Base-by-base conservation (phyloP, 2,329 filamentous ascomycete species). In the Pezicula radicicola region DNA sequence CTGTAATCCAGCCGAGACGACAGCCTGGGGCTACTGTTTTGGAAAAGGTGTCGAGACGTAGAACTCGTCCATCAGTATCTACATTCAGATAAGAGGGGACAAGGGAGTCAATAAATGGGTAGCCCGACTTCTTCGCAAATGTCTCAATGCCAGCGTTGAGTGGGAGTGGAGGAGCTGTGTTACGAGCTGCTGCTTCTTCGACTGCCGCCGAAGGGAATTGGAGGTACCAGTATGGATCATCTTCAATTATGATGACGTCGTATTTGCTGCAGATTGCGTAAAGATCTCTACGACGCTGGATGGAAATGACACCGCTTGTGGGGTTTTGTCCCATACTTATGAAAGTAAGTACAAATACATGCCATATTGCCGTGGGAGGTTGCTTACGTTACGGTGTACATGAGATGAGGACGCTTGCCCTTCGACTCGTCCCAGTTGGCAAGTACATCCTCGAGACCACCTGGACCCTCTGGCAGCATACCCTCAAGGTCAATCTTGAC, bases 191-290 rank as follows among this genome's bases (percentile, higher is more conserved):
- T 54, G 67, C 63, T 62, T 72, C 65, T 53, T 61, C 54, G 52
- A 62, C 44, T 33, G 74, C 80, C 0, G 88, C 85, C 1, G 88
- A 88, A 0, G 91, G 90, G 69, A 83, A 97, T 68, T 97, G 93
- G 8, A 97, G 77, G 68, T 94, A 93, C 89, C 91, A 97, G 74
- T 97, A 97, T 6, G 93, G 93, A 56, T 97, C 92, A 63, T 97
- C 93, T 70, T 97, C 93, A 55, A 95, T 74, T 58, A 97, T 96
- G 63, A 97, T 81, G 56, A 97, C 81, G 68, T 97, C 91, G 72
- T 90, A 96, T 66, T 87, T 81, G 67, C 84, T 84, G 71, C 89
- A 94, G 13, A 97, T 68, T 16, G 79, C 81, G 66, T 97, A 97
- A 27, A 97, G 79, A 48, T 91, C 84, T 62, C 82, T 87, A 50